phyloP scores from a whole-genome alignment of 108 stramenopile species.

The Pseudonitzschia multiseries region DNA sequence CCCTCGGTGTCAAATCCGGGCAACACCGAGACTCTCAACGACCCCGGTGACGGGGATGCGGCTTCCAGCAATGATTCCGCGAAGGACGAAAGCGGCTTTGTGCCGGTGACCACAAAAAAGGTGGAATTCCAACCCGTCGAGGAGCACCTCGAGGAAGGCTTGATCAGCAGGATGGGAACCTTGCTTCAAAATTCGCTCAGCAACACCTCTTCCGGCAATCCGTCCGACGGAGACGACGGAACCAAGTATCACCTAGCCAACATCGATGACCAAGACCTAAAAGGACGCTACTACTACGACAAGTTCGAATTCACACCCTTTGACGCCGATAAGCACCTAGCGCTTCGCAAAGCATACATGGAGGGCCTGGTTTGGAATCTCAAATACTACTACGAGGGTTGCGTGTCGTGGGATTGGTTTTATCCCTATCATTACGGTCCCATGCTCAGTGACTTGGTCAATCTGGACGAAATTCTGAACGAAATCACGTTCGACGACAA shows the following conservation, averaged over 20 bases:
- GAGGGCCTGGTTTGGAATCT: slow-evolving; percentile 96
- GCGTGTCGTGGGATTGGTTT: slow-evolving; percentile 97
- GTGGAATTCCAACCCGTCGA: slow-evolving; percentile 23
- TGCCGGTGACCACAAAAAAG: slow-evolving; percentile 42
- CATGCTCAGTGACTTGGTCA: slow-evolving; percentile 93
- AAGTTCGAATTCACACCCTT: slow-evolving; percentile 91
- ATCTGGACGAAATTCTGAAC: slow-evolving; percentile 60
- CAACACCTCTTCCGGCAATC: not conserved
- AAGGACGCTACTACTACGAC: slow-evolving; percentile 90
- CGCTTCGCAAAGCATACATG: slow-evolving; percentile 86
- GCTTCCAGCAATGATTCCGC: not conserved
- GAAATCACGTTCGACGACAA: slow-evolving; percentile 65
- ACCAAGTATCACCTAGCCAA: slow-evolving; percentile 2
- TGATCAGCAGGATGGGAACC: slow-evolving; percentile 45
- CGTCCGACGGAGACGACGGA: slow-evolving; percentile 22
- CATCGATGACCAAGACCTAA: slow-evolving; percentile 64
- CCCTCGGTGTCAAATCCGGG: not conserved
- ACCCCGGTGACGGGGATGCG: not conserved
- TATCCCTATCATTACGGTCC: slow-evolving; percentile 97
- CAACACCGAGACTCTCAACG: not conserved
- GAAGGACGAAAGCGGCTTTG: slow-evolving; percentile 21
- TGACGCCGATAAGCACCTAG: slow-evolving; percentile 78
- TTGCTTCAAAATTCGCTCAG: slow-evolving; percentile 45
- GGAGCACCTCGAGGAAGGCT: slow-evolving; percentile 41
- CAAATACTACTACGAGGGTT: slow-evolving; percentile 93